These are phyloP conservation scores for Pleurotus tuoliensis DNA, from an alignment of 768 basidiomycete genomes.

Conservation along the genomic window DNA sequence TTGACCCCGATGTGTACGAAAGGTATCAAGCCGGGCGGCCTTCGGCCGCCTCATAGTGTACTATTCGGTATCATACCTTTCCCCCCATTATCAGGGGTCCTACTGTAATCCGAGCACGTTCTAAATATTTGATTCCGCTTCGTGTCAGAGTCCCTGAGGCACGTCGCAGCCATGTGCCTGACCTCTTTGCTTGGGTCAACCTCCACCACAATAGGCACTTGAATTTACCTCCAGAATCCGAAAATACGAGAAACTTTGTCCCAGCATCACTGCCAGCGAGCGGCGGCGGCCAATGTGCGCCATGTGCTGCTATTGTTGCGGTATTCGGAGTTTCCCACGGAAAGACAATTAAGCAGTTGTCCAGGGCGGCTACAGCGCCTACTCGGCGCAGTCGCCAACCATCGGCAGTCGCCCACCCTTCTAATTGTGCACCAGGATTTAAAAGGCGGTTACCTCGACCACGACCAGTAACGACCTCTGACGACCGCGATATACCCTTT, in stretches of 20 bases:
- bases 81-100: too few relatives aligned
- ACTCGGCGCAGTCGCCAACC: neutral
- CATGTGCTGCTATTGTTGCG: neutral
- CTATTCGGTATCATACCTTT: too few relatives aligned
- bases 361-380: neutral
- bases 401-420: neutral
- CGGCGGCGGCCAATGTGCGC: neutral
- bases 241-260: neutral
- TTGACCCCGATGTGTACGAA: too few relatives aligned
- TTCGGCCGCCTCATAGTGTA: too few relatives aligned
- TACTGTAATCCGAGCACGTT: too few relatives aligned
- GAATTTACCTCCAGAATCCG: neutral
- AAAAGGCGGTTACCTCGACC: neutral
- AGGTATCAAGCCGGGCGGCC: too few relatives aligned
- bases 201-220: neutral
- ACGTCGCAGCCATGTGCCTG: neutral
- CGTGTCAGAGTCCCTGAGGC: too few relatives aligned
- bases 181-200: neutral
- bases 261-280: too few relatives aligned
- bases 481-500: conserved; percentile 7
- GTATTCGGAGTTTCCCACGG: neutral
- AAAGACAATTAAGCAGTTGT: neutral
- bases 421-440: neutral
- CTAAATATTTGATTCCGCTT: too few relatives aligned
- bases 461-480: neutral